These are phyloP conservation scores for Xylaria sp. DNA, from an alignment of 2,329 filamentous ascomycete species.

Conservation along the genomic window DNA sequence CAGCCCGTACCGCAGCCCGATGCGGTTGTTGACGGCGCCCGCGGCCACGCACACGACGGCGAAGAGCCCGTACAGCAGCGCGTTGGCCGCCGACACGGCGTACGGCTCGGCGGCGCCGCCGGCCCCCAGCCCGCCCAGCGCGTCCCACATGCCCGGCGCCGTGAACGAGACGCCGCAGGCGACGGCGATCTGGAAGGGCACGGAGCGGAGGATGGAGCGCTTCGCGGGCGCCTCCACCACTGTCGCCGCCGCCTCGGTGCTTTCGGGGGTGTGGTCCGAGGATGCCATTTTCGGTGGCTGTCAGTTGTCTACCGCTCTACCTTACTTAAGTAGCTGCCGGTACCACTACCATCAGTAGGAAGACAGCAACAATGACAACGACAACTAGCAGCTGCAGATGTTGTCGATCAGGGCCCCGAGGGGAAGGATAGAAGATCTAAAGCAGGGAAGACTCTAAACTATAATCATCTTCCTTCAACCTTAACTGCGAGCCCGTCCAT, in stretches of 20 bases:
- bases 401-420: too few species aligned
- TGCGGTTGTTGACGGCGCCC: constrained; percentile 42
- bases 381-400: too few species aligned
- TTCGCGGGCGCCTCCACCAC: constrained; percentile 14
- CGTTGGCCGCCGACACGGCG: constrained; percentile 49
- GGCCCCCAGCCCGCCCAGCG: constrained; percentile 46
- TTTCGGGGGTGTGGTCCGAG: constrained; percentile 13
- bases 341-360: not conserved
- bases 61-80: constrained; percentile 49
- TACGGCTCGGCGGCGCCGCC: constrained; percentile 46
- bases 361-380: too few species aligned
- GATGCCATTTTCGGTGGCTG: constrained; percentile 14
- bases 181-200: constrained; percentile 44
- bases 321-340: not conserved
- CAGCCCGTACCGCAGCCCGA: constrained; percentile 43
- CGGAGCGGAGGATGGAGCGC: constrained; percentile 34
- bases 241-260: constrained; percentile 8
- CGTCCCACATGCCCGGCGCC: constrained; percentile 47
- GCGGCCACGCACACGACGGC: constrained; percentile 46
- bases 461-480: not conserved
- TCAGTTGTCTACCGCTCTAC: not conserved
- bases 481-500: constrained; percentile 1
- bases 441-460: too few species aligned
- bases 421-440: too few species aligned
- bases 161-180: constrained; percentile 45